Percentiles rank a stretch among this genome's conserved stretches.
phyloP scores from a whole-genome alignment of 208 protist species.

The Lotmaria passim region DNA sequence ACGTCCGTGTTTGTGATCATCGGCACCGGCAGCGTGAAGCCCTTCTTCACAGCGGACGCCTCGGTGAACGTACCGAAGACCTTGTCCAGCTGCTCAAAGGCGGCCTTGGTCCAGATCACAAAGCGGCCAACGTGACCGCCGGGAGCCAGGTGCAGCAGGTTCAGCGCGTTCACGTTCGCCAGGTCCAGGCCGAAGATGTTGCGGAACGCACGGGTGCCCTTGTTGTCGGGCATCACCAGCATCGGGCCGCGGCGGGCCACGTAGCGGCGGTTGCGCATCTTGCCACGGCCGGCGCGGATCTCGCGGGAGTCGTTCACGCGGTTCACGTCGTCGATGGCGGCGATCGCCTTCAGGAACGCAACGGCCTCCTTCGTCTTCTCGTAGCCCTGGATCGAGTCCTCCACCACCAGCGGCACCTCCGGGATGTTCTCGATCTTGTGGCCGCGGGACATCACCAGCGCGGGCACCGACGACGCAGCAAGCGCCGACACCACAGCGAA shows the following conservation, averaged over 20 bases:
- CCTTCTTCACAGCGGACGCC: conserved; percentile 89
- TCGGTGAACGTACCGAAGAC: conserved; percentile 95
- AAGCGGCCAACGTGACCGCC: conserved; percentile 99
- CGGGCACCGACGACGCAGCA: conserved; percentile 95
- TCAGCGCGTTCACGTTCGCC: conserved; percentile 93
- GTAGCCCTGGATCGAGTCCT: conserved; percentile 87
- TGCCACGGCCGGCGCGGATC: conserved; percentile 96
- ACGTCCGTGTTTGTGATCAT: conserved; percentile 82
- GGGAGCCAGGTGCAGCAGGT: conserved; percentile 99
- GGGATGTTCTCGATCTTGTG: conserved; percentile 96
- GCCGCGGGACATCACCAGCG: conserved; percentile 98
- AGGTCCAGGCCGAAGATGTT: conserved; percentile 98
- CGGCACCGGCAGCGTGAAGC: conserved; percentile 72
- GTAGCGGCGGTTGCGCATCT: conserved; percentile 98
- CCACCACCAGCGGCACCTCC: conserved; percentile 98
- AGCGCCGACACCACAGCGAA: conserved; percentile 98
- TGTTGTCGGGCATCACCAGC: conserved; percentile 94
- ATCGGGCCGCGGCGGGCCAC: conserved; percentile 95
- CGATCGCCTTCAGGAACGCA: conserved; percentile 92
- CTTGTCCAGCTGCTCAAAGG: conserved; percentile 97
- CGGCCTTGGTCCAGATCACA: conserved; percentile 98
- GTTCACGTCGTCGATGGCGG: conserved; percentile 96
- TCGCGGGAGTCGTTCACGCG: conserved; percentile 88
- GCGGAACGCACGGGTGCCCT: conserved; percentile 93
- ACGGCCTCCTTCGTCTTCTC: conserved; percentile 97